Evolutionary conservation across 805 yeast genomes (phyloP), one percentile per base, ranked within the genome.

Genomic region (Lipomyces kockii): DNA sequence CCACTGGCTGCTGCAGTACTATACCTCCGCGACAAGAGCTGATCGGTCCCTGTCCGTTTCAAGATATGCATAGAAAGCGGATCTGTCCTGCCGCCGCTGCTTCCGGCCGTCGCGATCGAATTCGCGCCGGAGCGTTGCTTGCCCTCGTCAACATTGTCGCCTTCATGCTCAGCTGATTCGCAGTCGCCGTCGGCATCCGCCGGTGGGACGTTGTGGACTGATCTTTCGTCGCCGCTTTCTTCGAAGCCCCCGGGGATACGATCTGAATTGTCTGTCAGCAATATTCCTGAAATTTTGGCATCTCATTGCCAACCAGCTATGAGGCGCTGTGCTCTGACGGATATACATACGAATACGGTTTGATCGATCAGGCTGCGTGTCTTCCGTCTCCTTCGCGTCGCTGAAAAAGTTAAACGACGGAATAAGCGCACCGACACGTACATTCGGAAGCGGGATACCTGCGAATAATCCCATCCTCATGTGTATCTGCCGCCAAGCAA

Each of bases 31-130:
- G 53, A 29, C 37, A 35, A 22, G 22, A 20, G 54, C 34, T 51
- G 53, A n/a, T 66, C 66, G 1, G 67, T 63, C 11, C 67, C 67
- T 25, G 70, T 64, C 7, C 71, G 69, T 52, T 66, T 58, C 46
- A 68, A 62, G 25, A 68, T 68, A 49, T 68, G 71, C 27, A 53
- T 29, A 12, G 67, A 59, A 20, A 68, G 62, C 35, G 71, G 71
- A 52, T 68, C 71, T n/a, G 62, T 68, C 11, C 60, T 54, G 8
- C 46, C 59, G 29, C 27, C n/a, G 59, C 37, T 20, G 39, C 59
- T 37, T 20, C 25, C 39, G 17, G 60, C 8, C 32, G 60, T 58
- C 17, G 9, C 29, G 32, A 27, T 22, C 51, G 27, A 25, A 35
- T 25, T 11, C 34, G 55, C n/a, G 7, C 34, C 34, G 17, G 55